Percentiles rank a stretch among this genome's conserved stretches.
phyloP scores from a whole-genome alignment of 129 eudicot genomes.

The Escallonia herrerae region DNA sequence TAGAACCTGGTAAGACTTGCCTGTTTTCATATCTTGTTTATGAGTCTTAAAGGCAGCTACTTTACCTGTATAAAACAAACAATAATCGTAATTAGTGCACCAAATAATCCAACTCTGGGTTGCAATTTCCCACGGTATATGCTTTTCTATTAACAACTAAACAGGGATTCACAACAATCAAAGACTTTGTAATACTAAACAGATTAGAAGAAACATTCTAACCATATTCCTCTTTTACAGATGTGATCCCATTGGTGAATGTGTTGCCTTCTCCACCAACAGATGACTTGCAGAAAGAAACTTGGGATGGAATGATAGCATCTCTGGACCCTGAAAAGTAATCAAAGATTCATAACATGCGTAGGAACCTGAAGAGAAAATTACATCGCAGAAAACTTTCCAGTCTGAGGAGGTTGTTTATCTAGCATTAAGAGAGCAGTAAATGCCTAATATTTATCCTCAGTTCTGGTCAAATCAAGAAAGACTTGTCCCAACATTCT shows the following conservation, averaged over 20 bases:
- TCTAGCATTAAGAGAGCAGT: too few relatives aligned
- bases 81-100: not conserved
- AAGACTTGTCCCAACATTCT: too few relatives aligned
- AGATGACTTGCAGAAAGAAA: not conserved
- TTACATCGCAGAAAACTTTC: too few relatives aligned
- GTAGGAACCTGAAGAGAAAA: too few relatives aligned
- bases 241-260: not conserved
- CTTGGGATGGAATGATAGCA: not conserved
- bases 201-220: conserved; percentile 6
- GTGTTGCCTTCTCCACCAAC: not conserved
- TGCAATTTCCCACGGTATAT: not conserved
- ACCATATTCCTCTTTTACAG: conserved; percentile 14
- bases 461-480: too few relatives aligned
- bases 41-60: not conserved
- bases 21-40: not conserved
- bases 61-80: conserved; percentile 8
- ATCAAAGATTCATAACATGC: not conserved
- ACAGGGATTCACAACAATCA: not conserved
- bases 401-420: too few relatives aligned
- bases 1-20: not conserved
- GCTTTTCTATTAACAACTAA: not conserved
- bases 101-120: not conserved
- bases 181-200: not conserved
- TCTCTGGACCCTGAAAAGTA: conserved; percentile 13
- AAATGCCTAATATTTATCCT: too few relatives aligned